Evolutionary conservation across 805 yeast genomes (phyloP).

Genomic region (Peterozyma toletana): DNA sequence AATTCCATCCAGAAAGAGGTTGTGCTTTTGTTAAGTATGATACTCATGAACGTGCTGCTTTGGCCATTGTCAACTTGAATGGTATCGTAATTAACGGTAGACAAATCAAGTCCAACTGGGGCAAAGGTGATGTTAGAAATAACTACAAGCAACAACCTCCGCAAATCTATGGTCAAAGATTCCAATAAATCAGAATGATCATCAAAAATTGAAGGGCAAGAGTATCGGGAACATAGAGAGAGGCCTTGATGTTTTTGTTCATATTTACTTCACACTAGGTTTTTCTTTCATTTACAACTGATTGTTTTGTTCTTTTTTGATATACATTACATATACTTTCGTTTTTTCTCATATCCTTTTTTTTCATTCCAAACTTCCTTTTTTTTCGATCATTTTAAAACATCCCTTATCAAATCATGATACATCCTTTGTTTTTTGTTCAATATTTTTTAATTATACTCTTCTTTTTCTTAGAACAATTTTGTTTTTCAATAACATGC

Average conservation of each 20-base stretch:
- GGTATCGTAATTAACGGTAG: slow-evolving; percentile 73
- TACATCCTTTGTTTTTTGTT: no score
- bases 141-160: slow-evolving; percentile 21
- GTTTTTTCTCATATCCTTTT: neutral
- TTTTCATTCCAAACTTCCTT: neutral
- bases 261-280: neutral
- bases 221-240: neutral
- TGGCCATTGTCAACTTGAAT: slow-evolving; percentile 73
- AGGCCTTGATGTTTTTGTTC: neutral
- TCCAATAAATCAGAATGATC: slow-evolving; percentile 13
- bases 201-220: no score
- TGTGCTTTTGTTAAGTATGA: slow-evolving; percentile 88
- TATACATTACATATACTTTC: neutral
- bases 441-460: no score
- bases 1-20: slow-evolving; percentile 73
- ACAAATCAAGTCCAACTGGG: slow-evolving; percentile 83
- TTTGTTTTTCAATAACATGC: no score
- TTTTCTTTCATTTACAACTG: no score
- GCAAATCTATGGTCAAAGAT: slow-evolving; percentile 22
- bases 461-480: no score
- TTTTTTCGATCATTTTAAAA: no score
- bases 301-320: neutral
- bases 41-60: slow-evolving; percentile 82
- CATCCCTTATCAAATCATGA: no score
- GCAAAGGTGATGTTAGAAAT: slow-evolving; percentile 36